phyloP scores from a whole-genome alignment of 2,329 filamentous ascomycete species.

The Alternaria sp. region DNA sequence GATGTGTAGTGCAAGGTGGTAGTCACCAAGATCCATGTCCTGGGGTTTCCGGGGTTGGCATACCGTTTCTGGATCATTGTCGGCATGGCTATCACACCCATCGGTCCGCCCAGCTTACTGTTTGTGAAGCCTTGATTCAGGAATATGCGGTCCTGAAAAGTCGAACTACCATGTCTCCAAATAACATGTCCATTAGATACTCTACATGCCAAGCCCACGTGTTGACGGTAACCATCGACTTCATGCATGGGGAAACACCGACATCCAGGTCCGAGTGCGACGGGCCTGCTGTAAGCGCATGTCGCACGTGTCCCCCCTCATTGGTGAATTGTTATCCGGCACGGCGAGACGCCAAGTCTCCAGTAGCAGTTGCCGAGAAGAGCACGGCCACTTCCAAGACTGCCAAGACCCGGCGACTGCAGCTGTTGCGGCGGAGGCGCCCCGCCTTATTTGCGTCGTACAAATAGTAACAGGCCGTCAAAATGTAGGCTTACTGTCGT shows the following conservation, averaged over 20 bases:
- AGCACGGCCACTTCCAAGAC: slow-evolving; percentile 34
- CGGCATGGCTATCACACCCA: background rate
- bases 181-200: background rate
- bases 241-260: slow-evolving; percentile 15
- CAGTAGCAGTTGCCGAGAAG: slow-evolving; percentile 44
- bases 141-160: background rate
- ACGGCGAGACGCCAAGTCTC: slow-evolving; percentile 17
- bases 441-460: slow-evolving; percentile 14
- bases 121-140: background rate
- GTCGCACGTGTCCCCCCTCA: slow-evolving; percentile 40
- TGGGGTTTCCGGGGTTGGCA: slow-evolving; percentile 13
- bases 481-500: slow-evolving; percentile 4
- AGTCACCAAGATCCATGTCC: slow-evolving; percentile 5
- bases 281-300: slow-evolving; percentile 17
- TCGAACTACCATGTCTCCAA: background rate
- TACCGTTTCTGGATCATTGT: slow-evolving; percentile 1
- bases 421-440: slow-evolving; percentile 18
- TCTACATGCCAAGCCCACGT: slow-evolving; percentile 21
- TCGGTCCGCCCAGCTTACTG: background rate
- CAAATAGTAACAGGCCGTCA: slow-evolving; percentile 26
- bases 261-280: slow-evolving; percentile 24
- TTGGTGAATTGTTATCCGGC: slow-evolving; percentile 41
- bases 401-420: slow-evolving; percentile 7
- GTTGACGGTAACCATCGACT: slow-evolving; percentile 2
- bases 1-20: background rate